A percentile compares a stretch with the other conserved stretches of the same genome.
Conservation (phyloP, 2,329 filamentous ascomycete species). For the Ophiostoma fasciatum region DNA sequence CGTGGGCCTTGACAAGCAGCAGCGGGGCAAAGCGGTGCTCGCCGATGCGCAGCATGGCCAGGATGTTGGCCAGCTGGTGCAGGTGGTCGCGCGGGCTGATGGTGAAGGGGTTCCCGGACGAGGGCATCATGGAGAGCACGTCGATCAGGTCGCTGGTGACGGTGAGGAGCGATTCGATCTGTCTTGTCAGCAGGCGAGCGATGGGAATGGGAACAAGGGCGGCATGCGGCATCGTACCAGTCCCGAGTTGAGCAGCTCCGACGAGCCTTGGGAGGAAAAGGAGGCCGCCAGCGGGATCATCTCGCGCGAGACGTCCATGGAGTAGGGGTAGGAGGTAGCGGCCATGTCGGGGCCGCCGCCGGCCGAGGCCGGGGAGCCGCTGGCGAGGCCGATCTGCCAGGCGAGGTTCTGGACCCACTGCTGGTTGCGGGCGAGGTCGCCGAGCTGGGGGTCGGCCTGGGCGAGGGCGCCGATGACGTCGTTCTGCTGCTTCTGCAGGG, state of each 20-base stretch:
- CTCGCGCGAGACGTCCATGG: constrained; percentile 43
- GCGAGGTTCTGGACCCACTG: constrained; percentile 50
- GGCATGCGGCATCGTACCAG: constrained; percentile 36
- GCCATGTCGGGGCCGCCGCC: background rate
- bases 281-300: constrained; percentile 53
- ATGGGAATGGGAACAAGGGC: background rate
- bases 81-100: constrained; percentile 60
- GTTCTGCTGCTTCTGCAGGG: constrained; percentile 47
- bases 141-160: constrained; percentile 60
- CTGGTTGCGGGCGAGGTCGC: constrained; percentile 43
- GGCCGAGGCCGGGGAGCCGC: constrained; percentile 34
- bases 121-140: constrained; percentile 50
- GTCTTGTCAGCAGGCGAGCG: background rate
- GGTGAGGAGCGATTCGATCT: constrained; percentile 71
- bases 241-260: constrained; percentile 61
- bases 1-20: constrained; percentile 59
- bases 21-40: constrained; percentile 65
- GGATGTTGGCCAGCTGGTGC: constrained; percentile 49
- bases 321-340: constrained; percentile 39
- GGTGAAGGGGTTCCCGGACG: constrained; percentile 46
- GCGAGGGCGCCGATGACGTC: constrained; percentile 38
- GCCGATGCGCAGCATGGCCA: constrained; percentile 58
- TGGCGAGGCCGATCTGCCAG: constrained; percentile 45
- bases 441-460: constrained; percentile 36
- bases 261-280: constrained; percentile 50